Base-by-base conservation (phyloP, 805 yeast species). In the Lipomyces oligophaga region DNA sequence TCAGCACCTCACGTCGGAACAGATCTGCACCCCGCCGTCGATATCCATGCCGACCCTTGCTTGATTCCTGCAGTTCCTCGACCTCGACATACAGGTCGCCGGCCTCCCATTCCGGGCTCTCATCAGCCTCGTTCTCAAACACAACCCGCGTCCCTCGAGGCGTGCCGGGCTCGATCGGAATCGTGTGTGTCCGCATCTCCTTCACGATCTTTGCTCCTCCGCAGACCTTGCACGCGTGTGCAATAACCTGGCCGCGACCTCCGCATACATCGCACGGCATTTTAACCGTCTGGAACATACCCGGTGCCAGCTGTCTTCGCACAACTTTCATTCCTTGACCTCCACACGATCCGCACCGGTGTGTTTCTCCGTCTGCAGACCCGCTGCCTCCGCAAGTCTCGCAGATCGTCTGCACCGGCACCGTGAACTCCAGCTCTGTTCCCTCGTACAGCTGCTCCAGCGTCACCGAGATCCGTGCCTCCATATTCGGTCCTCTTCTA, bases 221-320 rank as follows among this genome's bases (percentile, higher is more conserved):
- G 66, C 98, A 93, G 27, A 63, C 66, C 15, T 70, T 62, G 70
- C 98, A 93, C 35, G 73, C 73, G 54, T 82, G 70, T 38, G 75
- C 69, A 33, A 86, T 81, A 5, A 72, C 67, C 45, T 77, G 70
- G 10, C 98, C 98, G 35, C 73, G 68, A 28, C 97, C 97, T 8
- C 70, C 67, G 72, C 98, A 93, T 41, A 69, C 67, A 43, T 83
- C 87, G 74, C 98, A 93, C 3, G 74, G 72, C 35, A 80, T 75
- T 63, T 85, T 90, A 58, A 89, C 74, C 52, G 81, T 84, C 66
- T 93, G 97, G 52, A 85, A 70, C 87, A 93, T 85, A 5, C 89
- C 89, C 4, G 94, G 95, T 0, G 86, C 97, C 55, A 90, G 67
- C 63, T 89, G 95, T 49, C 83, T 72, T 40, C 78, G 74, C 45